phyloP scores from a whole-genome alignment of 352 stramenopile species.

The Globisporangium megalacanthum region DNA sequence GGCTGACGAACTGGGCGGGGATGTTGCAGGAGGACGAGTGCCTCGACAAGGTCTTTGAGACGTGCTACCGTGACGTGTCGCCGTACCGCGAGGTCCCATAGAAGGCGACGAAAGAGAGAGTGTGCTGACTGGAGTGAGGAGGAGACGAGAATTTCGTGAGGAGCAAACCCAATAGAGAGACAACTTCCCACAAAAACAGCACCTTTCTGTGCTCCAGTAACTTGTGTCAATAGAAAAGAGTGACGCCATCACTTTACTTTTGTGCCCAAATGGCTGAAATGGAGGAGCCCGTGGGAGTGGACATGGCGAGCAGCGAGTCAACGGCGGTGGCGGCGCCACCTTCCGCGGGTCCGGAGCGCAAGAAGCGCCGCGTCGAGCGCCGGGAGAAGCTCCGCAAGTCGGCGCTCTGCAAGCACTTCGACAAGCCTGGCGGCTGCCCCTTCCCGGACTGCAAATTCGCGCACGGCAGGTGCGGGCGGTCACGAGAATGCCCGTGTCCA shows the following conservation, averaged over 20 bases:
- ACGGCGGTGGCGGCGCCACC: neutral
- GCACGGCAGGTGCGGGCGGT: constrained; percentile 44
- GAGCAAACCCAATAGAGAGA: neutral
- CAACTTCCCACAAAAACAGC: too few species aligned
- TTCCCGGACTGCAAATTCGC: constrained; percentile 83
- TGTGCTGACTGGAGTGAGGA: too few species aligned
- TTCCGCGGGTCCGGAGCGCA: constrained; percentile 14
- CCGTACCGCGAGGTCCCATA: constrained; percentile 83
- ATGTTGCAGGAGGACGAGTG: constrained; percentile 65
- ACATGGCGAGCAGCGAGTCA: neutral
- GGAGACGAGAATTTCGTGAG: too few species aligned
- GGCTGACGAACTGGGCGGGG: too few species aligned
- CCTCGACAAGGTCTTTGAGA: constrained; percentile 80
- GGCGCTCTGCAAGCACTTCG: constrained; percentile 81
- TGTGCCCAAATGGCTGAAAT: neutral
- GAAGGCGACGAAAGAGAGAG: constrained; percentile 1
- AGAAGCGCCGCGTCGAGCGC: constrained; percentile 64
- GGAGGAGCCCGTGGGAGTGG: neutral
- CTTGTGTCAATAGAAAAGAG: neutral
- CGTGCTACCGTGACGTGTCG: constrained; percentile 80
- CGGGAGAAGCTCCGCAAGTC: constrained; percentile 70
- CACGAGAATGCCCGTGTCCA: neutral
- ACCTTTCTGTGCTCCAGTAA: neutral
- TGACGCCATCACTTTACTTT: neutral
- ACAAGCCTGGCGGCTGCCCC: constrained; percentile 76